Conservation (phyloP, 2,329 filamentous ascomycete genomes). For the Kalaharituber pfeilii region DNA sequence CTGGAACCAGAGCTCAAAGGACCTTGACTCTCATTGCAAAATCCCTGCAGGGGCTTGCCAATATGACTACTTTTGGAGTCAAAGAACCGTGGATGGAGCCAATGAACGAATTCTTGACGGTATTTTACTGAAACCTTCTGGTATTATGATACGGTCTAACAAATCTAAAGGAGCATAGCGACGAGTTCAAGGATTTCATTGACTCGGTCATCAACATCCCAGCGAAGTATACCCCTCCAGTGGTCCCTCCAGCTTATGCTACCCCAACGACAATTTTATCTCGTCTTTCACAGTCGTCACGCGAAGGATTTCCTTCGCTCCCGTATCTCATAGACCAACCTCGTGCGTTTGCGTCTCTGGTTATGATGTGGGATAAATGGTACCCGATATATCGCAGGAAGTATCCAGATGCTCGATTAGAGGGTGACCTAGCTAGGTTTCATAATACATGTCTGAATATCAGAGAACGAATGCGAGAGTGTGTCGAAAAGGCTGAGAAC, state of each 20-base stretch:
- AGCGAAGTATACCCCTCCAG: background rate
- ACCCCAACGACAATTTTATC: constrained; percentile 81
- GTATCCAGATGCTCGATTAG: constrained; percentile 25
- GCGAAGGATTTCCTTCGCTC: constrained; percentile 82
- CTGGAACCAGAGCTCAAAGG: constrained; percentile 44
- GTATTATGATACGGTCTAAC: background rate
- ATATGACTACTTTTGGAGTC: constrained; percentile 49
- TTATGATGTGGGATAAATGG: constrained; percentile 58
- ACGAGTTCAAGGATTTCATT: constrained; percentile 21
- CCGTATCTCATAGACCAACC: constrained; percentile 86
- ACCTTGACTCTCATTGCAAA: constrained; percentile 52
- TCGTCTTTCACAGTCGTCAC: constrained; percentile 58
- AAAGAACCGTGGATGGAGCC: constrained; percentile 60
- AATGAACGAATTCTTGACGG: constrained; percentile 46
- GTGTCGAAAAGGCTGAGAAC: constrained; percentile 35
- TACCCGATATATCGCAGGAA: constrained; percentile 27
- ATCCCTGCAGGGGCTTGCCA: constrained; percentile 50
- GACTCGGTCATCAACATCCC: constrained; percentile 13
- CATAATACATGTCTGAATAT: constrained; percentile 34
- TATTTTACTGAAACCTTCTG: constrained; percentile 1
- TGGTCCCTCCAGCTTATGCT: constrained; percentile 59
- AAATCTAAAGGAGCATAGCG: constrained; percentile 15
- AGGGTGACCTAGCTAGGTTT: constrained; percentile 34
- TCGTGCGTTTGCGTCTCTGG: constrained; percentile 64
- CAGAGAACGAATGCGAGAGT: constrained; percentile 33